Percentiles rank a stretch among this genome's conserved stretches.
These are phyloP conservation scores for Fusarium oxysporum DNA, from an alignment of 2,329 filamentous ascomycete species.

Conservation along the genomic window DNA sequence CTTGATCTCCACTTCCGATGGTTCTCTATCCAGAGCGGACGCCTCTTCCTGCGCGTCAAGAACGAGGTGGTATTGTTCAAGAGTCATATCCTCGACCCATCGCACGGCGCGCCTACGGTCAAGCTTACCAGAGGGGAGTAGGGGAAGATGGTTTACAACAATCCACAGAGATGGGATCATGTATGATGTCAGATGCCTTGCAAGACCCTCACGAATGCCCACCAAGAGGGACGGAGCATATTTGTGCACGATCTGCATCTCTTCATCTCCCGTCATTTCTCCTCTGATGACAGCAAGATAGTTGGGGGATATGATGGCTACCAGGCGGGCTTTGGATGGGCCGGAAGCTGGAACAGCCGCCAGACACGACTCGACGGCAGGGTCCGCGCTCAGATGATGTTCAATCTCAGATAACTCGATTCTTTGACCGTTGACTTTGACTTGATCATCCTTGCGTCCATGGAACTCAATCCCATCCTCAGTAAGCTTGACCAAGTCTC, in stretches of 20 bases:
- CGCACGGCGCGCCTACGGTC: background rate
- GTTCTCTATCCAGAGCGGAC: slow-evolving; percentile 18
- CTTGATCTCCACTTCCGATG: slow-evolving; percentile 4
- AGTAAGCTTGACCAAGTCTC: slow-evolving; percentile 40
- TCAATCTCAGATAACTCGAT: slow-evolving; percentile 50
- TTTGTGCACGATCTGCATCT: background rate
- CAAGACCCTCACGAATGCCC: slow-evolving; percentile 16
- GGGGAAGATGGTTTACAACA: slow-evolving; percentile 7
- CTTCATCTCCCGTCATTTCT: background rate
- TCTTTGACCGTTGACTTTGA: slow-evolving; percentile 51
- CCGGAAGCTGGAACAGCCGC: slow-evolving; percentile 15
- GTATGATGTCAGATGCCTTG: slow-evolving; percentile 16
- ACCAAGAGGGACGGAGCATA: background rate
- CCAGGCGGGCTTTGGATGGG: slow-evolving; percentile 16
- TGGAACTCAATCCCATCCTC: slow-evolving; percentile 41
- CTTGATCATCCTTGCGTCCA: slow-evolving; percentile 49
- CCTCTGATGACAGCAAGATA: background rate
- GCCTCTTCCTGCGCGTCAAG: slow-evolving; percentile 17
- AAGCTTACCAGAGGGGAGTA: slow-evolving; percentile 34
- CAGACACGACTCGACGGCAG: slow-evolving; percentile 19
- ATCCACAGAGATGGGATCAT: slow-evolving; percentile 38
- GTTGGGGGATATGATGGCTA: slow-evolving; percentile 17
- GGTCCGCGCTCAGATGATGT: slow-evolving; percentile 34
- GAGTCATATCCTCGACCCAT: slow-evolving; percentile 22
- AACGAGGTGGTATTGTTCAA: slow-evolving; percentile 8